Conservation (phyloP, 169 alveolate species). For the Cryptosporidium viatorum region DNA sequence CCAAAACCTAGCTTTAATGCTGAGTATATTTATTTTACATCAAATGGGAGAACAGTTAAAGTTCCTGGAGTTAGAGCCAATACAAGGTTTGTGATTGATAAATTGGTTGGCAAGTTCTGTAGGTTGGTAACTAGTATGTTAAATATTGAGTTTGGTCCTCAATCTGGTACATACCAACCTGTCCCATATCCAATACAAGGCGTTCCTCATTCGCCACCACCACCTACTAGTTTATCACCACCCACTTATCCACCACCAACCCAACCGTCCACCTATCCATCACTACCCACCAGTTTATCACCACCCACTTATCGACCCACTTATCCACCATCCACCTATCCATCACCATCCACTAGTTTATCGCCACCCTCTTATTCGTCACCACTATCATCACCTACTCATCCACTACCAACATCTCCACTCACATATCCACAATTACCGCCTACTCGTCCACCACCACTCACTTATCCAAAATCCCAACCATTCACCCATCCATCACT, state of each 20-base stretch:
- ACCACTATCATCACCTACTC: neutral
- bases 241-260: neutral
- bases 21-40: neutral
- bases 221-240: conserved; percentile 8
- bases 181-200: neutral
- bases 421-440: too few relatives aligned
- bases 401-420: neutral
- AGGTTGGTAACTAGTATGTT: neutral
- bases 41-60: conserved; percentile 1
- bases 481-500: neutral
- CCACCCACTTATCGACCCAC: too few relatives aligned
- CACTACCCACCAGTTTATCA: too few relatives aligned
- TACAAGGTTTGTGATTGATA: neutral
- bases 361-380: neutral
- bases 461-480: neutral
- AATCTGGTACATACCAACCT: neutral
- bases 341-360: too few relatives aligned
- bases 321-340: neutral
- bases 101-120: conserved; percentile 1
- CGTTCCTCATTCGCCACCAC: too few relatives aligned
- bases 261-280: neutral
- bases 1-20: conserved; percentile 2
- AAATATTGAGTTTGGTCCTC: neutral
- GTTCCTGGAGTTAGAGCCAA: neutral
- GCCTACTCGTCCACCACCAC: neutral